Base-by-base conservation (phyloP, 257 asterid species). In the Plectranthus barbatus region DNA sequence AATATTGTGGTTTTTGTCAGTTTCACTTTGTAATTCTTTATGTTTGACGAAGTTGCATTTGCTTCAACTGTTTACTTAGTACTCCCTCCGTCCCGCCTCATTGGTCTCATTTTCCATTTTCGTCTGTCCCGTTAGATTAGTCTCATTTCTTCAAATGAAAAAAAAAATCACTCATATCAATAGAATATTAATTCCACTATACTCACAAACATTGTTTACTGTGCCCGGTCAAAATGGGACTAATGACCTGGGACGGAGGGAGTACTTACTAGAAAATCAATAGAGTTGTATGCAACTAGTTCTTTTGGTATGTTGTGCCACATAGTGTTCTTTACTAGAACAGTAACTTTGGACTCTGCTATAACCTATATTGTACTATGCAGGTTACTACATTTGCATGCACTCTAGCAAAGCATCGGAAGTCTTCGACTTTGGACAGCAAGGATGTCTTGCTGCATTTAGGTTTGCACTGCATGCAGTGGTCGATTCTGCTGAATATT, bases 401-500 rank as follows among this genome's bases (percentile, higher is more conserved):
- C 86, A 68, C 80, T 70, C 73, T 93, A 76, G 99, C 99, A 26
- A 93, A 93, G 86, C 99, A 93, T 79, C 85, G 99, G 64, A 90
- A 85, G 47, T 93, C 99, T 58, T 81, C 97, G 18, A 93, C 95
- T 37, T 52, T 93, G 75, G 99, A 93, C 68, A 73, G 96, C 46
- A 93, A 90, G 84, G 99, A 93, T 72, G 81, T 89, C 36, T 68
- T 83, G 79, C 82, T 93, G 81, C 96, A 85, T 84, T 83, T 93
- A 83, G 99, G 99, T 93, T 75, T 78, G 94, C 78, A 68, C 72
- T 75, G 67, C 57, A 18, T 44, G 20, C 58, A 19, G 37, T 67
- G 15, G 60, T 42, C 42, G 26, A 37, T 72, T 33, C 37, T 55
- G 48, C 56, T 40, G 10, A 55, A 49, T 56, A 24, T 59, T 68